phyloP scores from a whole-genome alignment of 2,329 filamentous ascomycete species.

The Neopestalotiopsis sp. region DNA sequence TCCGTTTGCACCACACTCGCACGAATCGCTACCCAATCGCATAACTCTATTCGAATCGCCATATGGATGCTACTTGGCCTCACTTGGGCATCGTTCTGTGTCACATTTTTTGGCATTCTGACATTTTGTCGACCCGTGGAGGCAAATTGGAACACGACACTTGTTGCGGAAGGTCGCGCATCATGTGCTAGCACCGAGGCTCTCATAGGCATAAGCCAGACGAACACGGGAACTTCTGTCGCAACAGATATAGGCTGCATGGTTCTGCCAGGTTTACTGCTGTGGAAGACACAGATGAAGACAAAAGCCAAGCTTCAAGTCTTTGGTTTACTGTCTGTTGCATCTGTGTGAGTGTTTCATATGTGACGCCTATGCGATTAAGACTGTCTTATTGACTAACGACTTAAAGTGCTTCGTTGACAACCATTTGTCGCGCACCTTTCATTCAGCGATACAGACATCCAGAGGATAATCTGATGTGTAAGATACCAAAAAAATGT shows the following conservation, averaged over 20 bases:
- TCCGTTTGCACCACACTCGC: slow-evolving; percentile 14
- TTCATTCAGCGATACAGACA: slow-evolving; percentile 20
- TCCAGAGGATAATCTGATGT: slow-evolving; percentile 12
- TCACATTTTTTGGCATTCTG: slow-evolving; percentile 17
- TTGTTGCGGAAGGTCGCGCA: slow-evolving; percentile 8
- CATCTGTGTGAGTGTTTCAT: slow-evolving; percentile 38
- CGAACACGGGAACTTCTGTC: slow-evolving; percentile 5
- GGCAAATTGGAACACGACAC: slow-evolving; percentile 14
- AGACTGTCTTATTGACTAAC: too few relatives aligned
- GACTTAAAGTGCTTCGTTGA: slow-evolving; percentile 21
- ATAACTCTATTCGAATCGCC: slow-evolving; percentile 6
- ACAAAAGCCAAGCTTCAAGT: slow-evolving; percentile 5
- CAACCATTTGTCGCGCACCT: slow-evolving; percentile 21
- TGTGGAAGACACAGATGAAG: slow-evolving; percentile 9
- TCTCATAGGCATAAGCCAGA: slow-evolving; percentile 2
- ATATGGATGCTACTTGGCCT: slow-evolving; percentile 10
- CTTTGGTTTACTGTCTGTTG: slow-evolving; percentile 7
- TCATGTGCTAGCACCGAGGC: slow-evolving; percentile 5
- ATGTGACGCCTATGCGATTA: too few relatives aligned
- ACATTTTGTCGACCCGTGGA: slow-evolving; percentile 15
- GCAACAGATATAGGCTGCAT: slow-evolving; percentile 13
- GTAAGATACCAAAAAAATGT: slow-evolving; percentile 10
- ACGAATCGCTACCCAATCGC: not conserved
- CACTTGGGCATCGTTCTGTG: slow-evolving; percentile 12
- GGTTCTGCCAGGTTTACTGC: slow-evolving; percentile 2